Evolutionary conservation across 202 grass and related monocot genomes (phyloP).

Genomic region (Panicum virgatum): DNA sequence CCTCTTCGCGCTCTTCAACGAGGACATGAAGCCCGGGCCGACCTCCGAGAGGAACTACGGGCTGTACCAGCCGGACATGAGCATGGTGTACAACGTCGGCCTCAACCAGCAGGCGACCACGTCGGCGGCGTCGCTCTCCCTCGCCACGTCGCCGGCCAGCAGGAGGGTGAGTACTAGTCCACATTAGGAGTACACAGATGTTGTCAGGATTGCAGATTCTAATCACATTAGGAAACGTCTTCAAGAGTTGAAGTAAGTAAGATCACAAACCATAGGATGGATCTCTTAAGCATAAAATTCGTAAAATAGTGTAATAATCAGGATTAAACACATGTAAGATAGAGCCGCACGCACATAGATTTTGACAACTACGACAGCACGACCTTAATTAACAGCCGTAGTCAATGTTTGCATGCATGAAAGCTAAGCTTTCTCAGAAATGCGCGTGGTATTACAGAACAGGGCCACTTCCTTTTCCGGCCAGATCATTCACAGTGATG

Average conservation of each 20-base stretch:
- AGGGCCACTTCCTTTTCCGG: slow-evolving; percentile 31
- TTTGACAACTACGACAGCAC: neutral
- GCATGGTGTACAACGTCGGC: slow-evolving; percentile 91
- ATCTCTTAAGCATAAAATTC: too few species aligned
- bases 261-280: too few species aligned
- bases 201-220: too few species aligned
- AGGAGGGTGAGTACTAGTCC: slow-evolving; percentile 44
- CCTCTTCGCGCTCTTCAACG: slow-evolving; percentile 97
- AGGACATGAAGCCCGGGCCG: slow-evolving; percentile 86
- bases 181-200: too few species aligned
- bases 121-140: slow-evolving; percentile 50
- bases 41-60: slow-evolving; percentile 96
- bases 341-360: neutral
- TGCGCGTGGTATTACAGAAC: neutral
- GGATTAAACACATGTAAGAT: neutral
- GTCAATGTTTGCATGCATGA: slow-evolving; percentile 9
- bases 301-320: too few species aligned
- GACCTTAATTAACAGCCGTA: neutral
- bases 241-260: too few species aligned
- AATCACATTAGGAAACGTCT: too few species aligned
- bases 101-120: slow-evolving; percentile 37
- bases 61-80: slow-evolving; percentile 69
- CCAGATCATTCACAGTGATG: slow-evolving; percentile 6
- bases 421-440: neutral
- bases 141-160: slow-evolving; percentile 46